Conservation (phyloP, 83 land plant species). For the Larix sibirica region DNA sequence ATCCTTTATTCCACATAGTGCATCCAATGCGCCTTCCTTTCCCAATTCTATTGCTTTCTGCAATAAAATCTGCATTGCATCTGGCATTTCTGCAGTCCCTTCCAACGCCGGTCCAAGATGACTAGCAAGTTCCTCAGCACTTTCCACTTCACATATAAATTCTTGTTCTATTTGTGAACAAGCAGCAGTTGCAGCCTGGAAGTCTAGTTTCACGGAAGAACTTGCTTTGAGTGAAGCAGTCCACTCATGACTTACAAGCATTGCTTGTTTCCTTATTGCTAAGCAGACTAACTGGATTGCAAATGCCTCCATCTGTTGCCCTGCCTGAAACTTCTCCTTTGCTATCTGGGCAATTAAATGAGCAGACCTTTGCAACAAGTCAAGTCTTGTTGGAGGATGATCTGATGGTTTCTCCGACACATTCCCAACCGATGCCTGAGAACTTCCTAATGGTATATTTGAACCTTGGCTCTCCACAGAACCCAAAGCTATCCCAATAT, state of each 20-base stretch:
- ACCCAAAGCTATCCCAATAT: slow-evolving; percentile 31
- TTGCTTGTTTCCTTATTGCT: slow-evolving; percentile 93
- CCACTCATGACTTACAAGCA: slow-evolving; percentile 73
- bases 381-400: slow-evolving; percentile 63
- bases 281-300: slow-evolving; percentile 87
- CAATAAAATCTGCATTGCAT: slow-evolving; percentile 89
- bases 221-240: slow-evolving; percentile 71
- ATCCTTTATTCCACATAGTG: slow-evolving; percentile 68
- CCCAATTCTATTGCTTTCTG: slow-evolving; percentile 81
- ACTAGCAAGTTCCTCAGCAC: slow-evolving; percentile 72
- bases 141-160: slow-evolving; percentile 78
- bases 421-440: slow-evolving; percentile 57
- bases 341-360: slow-evolving; percentile 70
- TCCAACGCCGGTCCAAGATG: slow-evolving; percentile 30
- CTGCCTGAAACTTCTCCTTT: slow-evolving; percentile 66
- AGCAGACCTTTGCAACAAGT: slow-evolving; percentile 79
- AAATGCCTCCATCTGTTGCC: slow-evolving; percentile 70
- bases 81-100: slow-evolving; percentile 83
- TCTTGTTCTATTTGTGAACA: slow-evolving; percentile 70
- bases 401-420: slow-evolving; percentile 60
- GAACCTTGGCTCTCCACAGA: slow-evolving; percentile 40
- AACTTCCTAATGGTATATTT: slow-evolving; percentile 48
- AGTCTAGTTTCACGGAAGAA: slow-evolving; percentile 27
- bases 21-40: slow-evolving; percentile 82
- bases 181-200: slow-evolving; percentile 37